Conservation (phyloP, 225 moss, liverwort and hornwort genomes). For the Sphagnum tenellum region DNA sequence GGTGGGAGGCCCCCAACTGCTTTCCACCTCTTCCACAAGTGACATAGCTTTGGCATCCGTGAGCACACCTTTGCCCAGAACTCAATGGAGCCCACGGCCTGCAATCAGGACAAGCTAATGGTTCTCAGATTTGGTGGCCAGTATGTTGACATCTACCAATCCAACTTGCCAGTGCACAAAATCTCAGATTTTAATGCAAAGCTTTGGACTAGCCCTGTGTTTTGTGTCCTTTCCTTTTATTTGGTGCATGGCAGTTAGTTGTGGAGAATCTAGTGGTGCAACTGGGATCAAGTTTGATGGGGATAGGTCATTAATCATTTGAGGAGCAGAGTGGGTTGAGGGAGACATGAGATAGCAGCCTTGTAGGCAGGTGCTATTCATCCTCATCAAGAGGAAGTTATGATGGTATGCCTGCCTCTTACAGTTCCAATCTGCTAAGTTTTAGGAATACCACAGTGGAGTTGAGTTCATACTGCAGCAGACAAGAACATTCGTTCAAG, state of each 20-base stretch:
- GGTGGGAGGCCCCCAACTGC: constrained; percentile 61
- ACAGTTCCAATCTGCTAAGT: constrained; percentile 46
- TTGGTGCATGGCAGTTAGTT: constrained; percentile 64
- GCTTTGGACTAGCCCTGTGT: constrained; percentile 81
- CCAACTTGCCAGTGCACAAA: constrained; percentile 59
- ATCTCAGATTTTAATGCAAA: constrained; percentile 66
- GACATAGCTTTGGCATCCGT: constrained; percentile 69
- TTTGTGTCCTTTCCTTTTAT: constrained; percentile 45
- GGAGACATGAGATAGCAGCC: constrained; percentile 40
- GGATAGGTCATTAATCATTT: constrained; percentile 16
- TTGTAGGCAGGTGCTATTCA: constrained; percentile 36
- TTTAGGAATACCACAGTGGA: constrained; percentile 37
- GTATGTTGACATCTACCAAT: constrained; percentile 81
- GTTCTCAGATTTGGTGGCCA: constrained; percentile 77
- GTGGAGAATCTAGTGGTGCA: constrained; percentile 40
- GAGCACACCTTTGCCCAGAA: constrained; percentile 38
- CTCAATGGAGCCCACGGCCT: constrained; percentile 58
- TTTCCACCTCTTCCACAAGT: constrained; percentile 56
- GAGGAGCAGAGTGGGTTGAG: constrained; percentile 29
- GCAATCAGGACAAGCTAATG: constrained; percentile 76
- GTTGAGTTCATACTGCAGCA: constrained; percentile 43
- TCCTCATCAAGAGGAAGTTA: constrained; percentile 47
- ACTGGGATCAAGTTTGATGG: constrained; percentile 20
- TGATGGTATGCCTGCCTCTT: constrained; percentile 38
- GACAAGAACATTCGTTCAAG: constrained; percentile 68